Percentiles rank a stretch among this genome's conserved stretches.
Conservation (phyloP, 2,329 filamentous ascomycete species). For the Colletotrichum sp. region DNA sequence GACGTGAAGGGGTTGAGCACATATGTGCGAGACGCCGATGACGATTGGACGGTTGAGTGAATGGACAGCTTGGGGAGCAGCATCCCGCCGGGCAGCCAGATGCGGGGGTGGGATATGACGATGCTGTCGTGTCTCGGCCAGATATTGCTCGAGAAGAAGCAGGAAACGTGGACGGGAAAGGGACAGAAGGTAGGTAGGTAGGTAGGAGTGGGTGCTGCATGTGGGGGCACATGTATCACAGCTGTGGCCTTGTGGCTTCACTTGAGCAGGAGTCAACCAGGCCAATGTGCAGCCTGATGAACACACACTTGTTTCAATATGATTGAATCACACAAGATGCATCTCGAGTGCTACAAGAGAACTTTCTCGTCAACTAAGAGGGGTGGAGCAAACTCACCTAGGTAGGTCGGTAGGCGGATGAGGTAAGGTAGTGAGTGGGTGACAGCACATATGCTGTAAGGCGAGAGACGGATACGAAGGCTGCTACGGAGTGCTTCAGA, state of each 20-base stretch:
- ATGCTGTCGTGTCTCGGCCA: background rate
- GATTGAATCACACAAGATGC: background rate
- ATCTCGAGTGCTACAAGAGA: background rate
- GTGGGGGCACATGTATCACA: background rate
- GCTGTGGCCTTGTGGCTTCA: background rate
- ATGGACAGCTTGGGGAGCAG: background rate
- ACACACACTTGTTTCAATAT: background rate
- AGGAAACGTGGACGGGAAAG: background rate
- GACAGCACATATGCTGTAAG: background rate
- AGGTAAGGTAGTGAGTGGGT: background rate
- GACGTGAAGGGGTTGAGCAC: conserved; percentile 45
- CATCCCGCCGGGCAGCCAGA: background rate
- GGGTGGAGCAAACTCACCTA: background rate
- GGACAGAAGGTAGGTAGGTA: background rate
- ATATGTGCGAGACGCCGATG: conserved; percentile 47
- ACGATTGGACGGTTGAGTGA: conserved; percentile 50
- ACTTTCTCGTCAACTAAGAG: too few relatives aligned
- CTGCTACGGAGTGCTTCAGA: too few relatives aligned
- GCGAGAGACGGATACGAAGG: background rate
- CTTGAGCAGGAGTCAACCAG: background rate
- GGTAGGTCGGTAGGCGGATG: background rate
- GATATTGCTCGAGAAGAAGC: background rate
- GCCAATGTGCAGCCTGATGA: background rate
- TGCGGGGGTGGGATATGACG: background rate
- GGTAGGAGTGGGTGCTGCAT: background rate